Base-by-base conservation (phyloP, 2,329 filamentous ascomycete species). In the Tolypocladium pustulatum region DNA sequence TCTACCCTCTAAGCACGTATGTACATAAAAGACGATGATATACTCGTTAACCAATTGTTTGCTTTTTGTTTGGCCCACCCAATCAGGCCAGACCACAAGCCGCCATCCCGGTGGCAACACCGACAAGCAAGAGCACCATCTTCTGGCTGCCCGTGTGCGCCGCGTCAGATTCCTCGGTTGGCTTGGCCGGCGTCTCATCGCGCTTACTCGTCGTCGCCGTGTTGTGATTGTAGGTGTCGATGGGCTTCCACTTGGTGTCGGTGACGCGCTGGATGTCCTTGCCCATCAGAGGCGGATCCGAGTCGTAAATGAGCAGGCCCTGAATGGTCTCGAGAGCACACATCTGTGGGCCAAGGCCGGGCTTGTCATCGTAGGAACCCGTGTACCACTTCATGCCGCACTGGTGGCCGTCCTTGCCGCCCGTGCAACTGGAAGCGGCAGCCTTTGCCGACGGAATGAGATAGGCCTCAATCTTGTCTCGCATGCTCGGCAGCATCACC, bases 351-450 rank as follows among this genome's bases (percentile, higher is more conserved):
- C 85, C 85, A 7, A 87, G 74, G 2, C 84, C 83, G 0, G 73
- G 68, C 30, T 70, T 73, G 41, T 77, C 78, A 65, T 88, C 85
- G 61, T 76, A 85, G 1, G 75, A 79, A 43, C 78, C 78, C 1
- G 75, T 72, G 61, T 84, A 86, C 85, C 85, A 88, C 67, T 78
- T 81, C 66, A 81, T 74, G n/a, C 85, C 84, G 64, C 85, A 88
- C 22, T 76, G 74, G 2, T 75, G 77, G 5, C 79, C 77, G 60
- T 75, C 73, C 4, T 68, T 62, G n/a, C 78, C 80, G 17, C 84
- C 85, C 0, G 79, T 79, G 68, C 85, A 88, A 2, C 79, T 74
- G 36, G 73, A 68, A 5, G 76, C 83, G 3, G 84, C 86, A 0
- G 83, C 85, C 32, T 72, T 61, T 38, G 83, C 81, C 2, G 81